A percentile compares a stretch with the other conserved stretches of the same genome.
phyloP scores from a whole-genome alignment of 2,329 filamentous ascomycete species.

The Colletotrichum costaricense region DNA sequence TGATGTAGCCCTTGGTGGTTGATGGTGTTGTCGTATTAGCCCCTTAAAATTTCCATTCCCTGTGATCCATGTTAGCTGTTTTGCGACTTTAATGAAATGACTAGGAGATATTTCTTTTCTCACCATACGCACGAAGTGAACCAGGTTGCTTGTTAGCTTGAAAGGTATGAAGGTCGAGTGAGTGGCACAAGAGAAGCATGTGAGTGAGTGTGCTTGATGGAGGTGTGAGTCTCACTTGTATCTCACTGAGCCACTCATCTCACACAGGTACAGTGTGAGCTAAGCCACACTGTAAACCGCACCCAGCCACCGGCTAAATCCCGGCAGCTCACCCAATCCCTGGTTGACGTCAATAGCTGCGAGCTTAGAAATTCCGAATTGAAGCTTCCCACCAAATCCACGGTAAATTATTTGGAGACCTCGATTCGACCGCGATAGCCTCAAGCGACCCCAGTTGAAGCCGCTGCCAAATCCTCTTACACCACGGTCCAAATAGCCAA shows the following conservation, averaged over 20 bases:
- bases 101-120: neutral
- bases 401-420: neutral
- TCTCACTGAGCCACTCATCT: slow-evolving; percentile 1
- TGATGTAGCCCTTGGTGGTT: neutral
- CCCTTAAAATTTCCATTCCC: neutral
- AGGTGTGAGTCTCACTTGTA: neutral
- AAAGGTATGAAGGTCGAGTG: neutral
- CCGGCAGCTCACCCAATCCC: neutral
- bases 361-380: slow-evolving; percentile 25
- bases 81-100: neutral
- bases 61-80: neutral
- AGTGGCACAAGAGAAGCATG: neutral
- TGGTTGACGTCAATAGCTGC: slow-evolving; percentile 19
- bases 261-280: neutral
- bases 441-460: neutral
- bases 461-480: too few species aligned
- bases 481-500: too few species aligned
- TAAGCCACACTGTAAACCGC: neutral
- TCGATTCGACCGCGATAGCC: neutral
- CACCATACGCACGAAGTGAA: neutral
- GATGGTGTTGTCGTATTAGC: neutral
- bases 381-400: slow-evolving; percentile 4
- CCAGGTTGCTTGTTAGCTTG: neutral
- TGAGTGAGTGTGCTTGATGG: neutral
- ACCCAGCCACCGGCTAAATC: neutral